Evolutionary conservation across 768 basidiomycete species (phyloP).

Genomic region (Hirschioporus abietinus): DNA sequence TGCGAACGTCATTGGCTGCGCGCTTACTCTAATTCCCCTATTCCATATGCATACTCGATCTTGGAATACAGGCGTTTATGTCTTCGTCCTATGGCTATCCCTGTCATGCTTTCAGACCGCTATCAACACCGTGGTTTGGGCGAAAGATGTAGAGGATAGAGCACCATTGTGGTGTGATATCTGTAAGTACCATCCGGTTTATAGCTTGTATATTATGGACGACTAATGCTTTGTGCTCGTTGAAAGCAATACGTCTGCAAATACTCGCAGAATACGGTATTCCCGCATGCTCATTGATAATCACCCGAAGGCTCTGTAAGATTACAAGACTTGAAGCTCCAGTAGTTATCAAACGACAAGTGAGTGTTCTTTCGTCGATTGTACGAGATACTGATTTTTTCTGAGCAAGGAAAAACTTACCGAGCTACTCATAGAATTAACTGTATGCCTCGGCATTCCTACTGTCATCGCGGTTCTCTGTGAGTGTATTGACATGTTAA

Average conservation of each 20-base stretch:
- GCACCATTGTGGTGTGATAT: slow-evolving; percentile 1
- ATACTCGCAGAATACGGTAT: slow-evolving; percentile 31
- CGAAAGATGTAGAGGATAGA: background rate
- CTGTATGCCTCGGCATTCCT: background rate
- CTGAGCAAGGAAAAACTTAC: background rate
- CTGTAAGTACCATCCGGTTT: background rate
- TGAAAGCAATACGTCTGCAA: slow-evolving; percentile 34
- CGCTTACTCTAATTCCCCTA: background rate
- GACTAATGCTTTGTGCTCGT: background rate
- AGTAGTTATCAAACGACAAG: slow-evolving; percentile 41
- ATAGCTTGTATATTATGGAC: background rate
- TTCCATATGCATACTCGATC: background rate
- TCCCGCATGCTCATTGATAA: slow-evolving; percentile 36
- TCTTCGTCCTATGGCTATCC: background rate
- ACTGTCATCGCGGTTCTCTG: background rate
- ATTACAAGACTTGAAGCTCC: slow-evolving; percentile 47
- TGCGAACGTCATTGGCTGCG: background rate
- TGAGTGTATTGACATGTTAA: background rate
- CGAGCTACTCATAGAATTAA: background rate
- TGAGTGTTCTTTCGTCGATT: slow-evolving; percentile 10
- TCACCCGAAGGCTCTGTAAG: slow-evolving; percentile 43
- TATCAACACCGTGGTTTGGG: slow-evolving; percentile 1
- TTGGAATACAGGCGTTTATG: background rate
- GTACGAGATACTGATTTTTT: background rate
- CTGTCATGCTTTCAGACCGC: background rate